Conservation (phyloP, 805 yeast genomes). For the Brettanomyces bruxellensis region DNA sequence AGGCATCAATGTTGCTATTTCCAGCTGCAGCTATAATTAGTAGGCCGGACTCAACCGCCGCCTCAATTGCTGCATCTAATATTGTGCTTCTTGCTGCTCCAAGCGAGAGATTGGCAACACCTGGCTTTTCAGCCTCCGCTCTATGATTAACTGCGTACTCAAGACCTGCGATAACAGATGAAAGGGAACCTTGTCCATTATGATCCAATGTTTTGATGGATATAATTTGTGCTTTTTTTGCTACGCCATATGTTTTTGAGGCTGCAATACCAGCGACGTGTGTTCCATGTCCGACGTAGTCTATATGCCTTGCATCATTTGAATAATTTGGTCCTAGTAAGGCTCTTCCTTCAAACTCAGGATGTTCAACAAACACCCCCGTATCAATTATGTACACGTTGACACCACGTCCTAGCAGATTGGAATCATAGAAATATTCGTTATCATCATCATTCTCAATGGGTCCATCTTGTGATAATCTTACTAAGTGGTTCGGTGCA, state of each 20-base stretch:
- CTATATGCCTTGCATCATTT: constrained; percentile 48
- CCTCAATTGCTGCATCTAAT: constrained; percentile 66
- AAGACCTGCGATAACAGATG: constrained; percentile 56
- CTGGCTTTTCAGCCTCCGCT: constrained; percentile 26
- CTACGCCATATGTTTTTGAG: constrained; percentile 72
- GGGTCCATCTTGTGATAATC: constrained; percentile 43
- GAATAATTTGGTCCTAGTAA: constrained; percentile 53
- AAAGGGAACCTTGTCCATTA: constrained; percentile 62
- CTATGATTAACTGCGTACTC: constrained; percentile 62
- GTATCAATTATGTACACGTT: constrained; percentile 78
- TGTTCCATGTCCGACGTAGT: constrained; percentile 83
- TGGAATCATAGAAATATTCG: constrained; percentile 41
- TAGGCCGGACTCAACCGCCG: constrained; percentile 66
- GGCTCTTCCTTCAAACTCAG: constrained; percentile 60
- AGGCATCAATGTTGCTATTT: constrained; percentile 68
- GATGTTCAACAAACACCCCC: constrained; percentile 57
- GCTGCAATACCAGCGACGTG: constrained; percentile 90
- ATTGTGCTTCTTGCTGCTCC: constrained; percentile 65
- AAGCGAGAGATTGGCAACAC: constrained; percentile 72
- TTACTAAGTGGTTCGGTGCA: constrained; percentile 46
- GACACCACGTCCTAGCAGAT: constrained; percentile 47
- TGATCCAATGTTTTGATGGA: constrained; percentile 69
- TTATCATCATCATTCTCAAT: constrained; percentile 15
- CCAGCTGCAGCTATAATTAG: constrained; percentile 83
- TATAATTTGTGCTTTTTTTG: constrained; percentile 55